phyloP scores from a whole-genome alignment of 192 early-diverging fungal genomes.

The Dispira parvispora region DNA sequence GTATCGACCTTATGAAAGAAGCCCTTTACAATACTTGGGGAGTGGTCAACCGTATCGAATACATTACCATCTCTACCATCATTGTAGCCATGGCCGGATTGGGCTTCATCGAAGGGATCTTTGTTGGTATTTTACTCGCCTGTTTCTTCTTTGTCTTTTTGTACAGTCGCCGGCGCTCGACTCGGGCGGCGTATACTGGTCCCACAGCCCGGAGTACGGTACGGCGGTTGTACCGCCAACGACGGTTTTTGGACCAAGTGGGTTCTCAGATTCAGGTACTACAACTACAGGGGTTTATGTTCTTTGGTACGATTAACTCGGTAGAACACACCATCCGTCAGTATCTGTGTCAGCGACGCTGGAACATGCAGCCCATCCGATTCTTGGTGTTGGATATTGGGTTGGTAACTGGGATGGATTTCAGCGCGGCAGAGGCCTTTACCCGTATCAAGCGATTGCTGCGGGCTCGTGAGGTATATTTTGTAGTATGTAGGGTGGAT shows the following conservation, averaged over 20 bases:
- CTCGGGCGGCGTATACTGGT: slow-evolving; percentile 49
- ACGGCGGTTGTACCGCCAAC: slow-evolving; percentile 72
- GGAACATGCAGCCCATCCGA: slow-evolving; percentile 55
- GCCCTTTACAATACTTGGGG: slow-evolving; percentile 74
- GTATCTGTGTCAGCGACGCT: slow-evolving; percentile 40
- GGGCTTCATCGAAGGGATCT: slow-evolving; percentile 96
- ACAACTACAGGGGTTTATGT: slow-evolving; percentile 88
- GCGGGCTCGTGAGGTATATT: slow-evolving; percentile 44
- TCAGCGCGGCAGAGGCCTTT: slow-evolving; percentile 82
- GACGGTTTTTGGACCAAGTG: slow-evolving; percentile 66
- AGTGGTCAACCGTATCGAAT: slow-evolving; percentile 74
- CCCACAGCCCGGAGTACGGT: slow-evolving; percentile 68
- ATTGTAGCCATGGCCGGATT: slow-evolving; percentile 71
- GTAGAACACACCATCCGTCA: slow-evolving; percentile 54
- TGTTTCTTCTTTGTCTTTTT: slow-evolving; percentile 87
- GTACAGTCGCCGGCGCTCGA: slow-evolving; percentile 42
- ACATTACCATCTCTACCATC: slow-evolving; percentile 73
- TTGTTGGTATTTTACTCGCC: slow-evolving; percentile 80
- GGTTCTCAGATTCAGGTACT: slow-evolving; percentile 75
- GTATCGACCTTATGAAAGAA: slow-evolving; percentile 84
- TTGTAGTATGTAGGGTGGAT: slow-evolving; percentile 64
- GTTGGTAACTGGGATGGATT: slow-evolving; percentile 74
- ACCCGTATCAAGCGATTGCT: slow-evolving; percentile 65
- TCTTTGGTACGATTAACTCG: slow-evolving; percentile 87
- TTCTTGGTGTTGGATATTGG: slow-evolving; percentile 83